phyloP scores from a whole-genome alignment of 2,329 filamentous ascomycete genomes.

The Nectriaceae sp. region DNA sequence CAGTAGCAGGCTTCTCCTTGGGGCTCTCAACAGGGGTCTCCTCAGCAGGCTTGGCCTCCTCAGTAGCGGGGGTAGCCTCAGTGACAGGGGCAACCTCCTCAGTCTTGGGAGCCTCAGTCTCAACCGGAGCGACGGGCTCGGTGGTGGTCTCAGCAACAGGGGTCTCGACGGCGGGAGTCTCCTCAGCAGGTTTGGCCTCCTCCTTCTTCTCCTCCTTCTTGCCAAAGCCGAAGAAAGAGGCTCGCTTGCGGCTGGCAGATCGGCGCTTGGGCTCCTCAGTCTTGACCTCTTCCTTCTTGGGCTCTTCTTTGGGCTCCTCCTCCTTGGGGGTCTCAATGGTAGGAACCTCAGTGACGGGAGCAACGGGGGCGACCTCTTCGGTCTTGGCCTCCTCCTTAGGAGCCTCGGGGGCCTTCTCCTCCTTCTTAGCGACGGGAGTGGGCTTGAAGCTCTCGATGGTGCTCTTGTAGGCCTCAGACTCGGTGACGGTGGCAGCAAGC shows the following conservation, averaged over 20 bases:
- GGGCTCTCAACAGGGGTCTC: conserved; percentile 43
- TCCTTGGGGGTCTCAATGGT: conserved; percentile 25
- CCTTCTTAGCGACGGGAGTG: conserved; percentile 43
- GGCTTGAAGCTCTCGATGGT: conserved; percentile 72
- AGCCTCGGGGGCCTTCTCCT: conserved; percentile 40
- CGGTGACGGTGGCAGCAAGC: conserved; percentile 69
- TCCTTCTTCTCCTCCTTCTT: conserved; percentile 55
- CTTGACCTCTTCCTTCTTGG: conserved; percentile 50
- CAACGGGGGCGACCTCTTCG: conserved; percentile 13
- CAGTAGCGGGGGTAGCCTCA: conserved; percentile 39
- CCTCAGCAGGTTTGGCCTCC: conserved; percentile 42
- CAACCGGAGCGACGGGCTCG: conserved; percentile 22
- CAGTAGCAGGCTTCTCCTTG: conserved; percentile 45
- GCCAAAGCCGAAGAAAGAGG: conserved; percentile 64
- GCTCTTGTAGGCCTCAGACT: conserved; percentile 86
- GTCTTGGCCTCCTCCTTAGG: conserved; percentile 31
- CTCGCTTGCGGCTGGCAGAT: conserved; percentile 66
- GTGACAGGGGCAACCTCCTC: conserved; percentile 40
- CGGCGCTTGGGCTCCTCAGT: conserved; percentile 63
- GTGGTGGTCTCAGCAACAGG: conserved; percentile 27
- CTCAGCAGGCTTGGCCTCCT: conserved; percentile 33
- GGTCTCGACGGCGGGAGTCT: conserved; percentile 32
- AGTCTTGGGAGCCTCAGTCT: conserved; percentile 26
- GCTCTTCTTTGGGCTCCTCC: conserved; percentile 40
- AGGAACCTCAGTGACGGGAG: conserved; percentile 31